Evolutionary conservation across 129 eudicot species (phyloP), one percentile per base, ranked within the genome.

Genomic region (Lactuca sativa): DNA sequence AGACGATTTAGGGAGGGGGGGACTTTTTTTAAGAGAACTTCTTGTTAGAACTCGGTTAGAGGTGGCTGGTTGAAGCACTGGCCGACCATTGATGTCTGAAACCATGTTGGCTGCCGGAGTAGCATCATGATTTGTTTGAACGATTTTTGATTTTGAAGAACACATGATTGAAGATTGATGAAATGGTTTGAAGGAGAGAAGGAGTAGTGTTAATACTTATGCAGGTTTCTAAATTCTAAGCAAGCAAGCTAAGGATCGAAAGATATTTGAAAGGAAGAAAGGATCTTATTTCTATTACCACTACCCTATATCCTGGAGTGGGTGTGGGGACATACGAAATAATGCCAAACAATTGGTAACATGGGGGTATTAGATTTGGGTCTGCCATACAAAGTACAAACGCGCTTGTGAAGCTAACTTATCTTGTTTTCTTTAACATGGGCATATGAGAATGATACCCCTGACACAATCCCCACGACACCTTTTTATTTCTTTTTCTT

Each of bases 41-140:
- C 72, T 82, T 59, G 89, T 43, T 56, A 82, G 76, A 9, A 69
- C 60, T 5, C 85, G 79, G 76, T 85, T 85, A 40, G 86, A 64
- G 34, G 83, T 81, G 4, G 95, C 74, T 12, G 80, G 95, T 51
- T 85, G 95, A 59, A 82, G 88, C 55, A 83, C 86, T 5, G 78
- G 81, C 31, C 90, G 86, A 15, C 86, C 90, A 54, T 85, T 85
- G 66, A 81, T 75, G 51, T 82, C 78, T 3, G 85, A 72, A 36
- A 81, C 47, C 33, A 64, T 57, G 40, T 67, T 62, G 14, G 62
- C 54, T 43, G 70, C 59, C 54, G 53, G 64, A 69, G 63, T 10
- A 55, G 64, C 21, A 36, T 72, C 69, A 32, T 21, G 43, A 25
- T 61, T 60, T 21, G 53, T 51, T 63, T 75, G 78, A 16, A 16